Evolutionary conservation across 306 rosid genomes (phyloP).

Genomic region (Rosa rugosa): DNA sequence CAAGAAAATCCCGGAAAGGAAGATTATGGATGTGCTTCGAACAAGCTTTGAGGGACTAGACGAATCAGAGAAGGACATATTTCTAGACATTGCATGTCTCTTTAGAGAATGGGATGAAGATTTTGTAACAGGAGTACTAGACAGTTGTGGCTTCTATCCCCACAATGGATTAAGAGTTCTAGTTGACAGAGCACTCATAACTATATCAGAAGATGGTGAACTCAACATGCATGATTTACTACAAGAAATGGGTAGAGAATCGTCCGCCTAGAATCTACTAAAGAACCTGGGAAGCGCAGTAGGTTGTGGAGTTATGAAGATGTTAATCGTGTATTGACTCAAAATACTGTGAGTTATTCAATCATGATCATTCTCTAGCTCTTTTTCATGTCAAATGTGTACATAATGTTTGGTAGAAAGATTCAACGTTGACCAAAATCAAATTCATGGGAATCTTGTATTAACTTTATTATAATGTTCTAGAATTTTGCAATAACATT

Average conservation of each 20-base stretch:
- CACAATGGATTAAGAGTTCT: constrained; percentile 31
- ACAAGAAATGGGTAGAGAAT: constrained; percentile 37
- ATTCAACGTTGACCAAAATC: not conserved
- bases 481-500: too few species aligned
- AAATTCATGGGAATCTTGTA: too few species aligned
- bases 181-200: constrained; percentile 21
- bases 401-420: too few species aligned
- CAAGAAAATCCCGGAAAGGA: not conserved
- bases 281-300: constrained; percentile 3
- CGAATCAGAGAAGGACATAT: too few species aligned
- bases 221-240: constrained; percentile 39
- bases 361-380: too few species aligned
- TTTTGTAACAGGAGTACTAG: constrained; percentile 19
- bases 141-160: constrained; percentile 27
- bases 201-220: not conserved
- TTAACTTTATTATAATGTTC: too few species aligned
- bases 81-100: constrained; percentile 27
- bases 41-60: too few species aligned
- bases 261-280: constrained; percentile 23
- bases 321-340: not conserved
- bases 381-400: too few species aligned
- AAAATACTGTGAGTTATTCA: too few species aligned
- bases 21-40: not conserved
- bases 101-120: constrained; percentile 35
- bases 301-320: constrained; percentile 31